These are phyloP conservation scores for Aspergillus leporis DNA, from an alignment of 495 filamentous ascomycete species.

Conservation along the genomic window DNA sequence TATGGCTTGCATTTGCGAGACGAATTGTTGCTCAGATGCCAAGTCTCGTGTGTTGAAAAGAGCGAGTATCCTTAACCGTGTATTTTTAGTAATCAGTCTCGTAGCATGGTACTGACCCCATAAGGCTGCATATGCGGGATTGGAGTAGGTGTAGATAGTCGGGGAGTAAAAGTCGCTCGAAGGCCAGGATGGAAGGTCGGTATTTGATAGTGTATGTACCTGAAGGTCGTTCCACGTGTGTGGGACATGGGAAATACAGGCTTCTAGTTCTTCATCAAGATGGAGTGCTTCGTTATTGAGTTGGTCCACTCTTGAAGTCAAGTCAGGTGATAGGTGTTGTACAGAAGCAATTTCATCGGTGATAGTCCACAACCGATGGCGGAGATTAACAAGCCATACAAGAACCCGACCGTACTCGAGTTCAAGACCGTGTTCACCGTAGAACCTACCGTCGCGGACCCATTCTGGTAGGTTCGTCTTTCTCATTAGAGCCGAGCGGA, in stretches of 20 bases:
- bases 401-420: not conserved
- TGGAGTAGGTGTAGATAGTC: not conserved
- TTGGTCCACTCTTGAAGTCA: not conserved
- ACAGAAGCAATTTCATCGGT: not conserved
- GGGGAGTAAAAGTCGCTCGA: not conserved
- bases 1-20: not conserved
- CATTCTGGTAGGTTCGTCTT: not conserved
- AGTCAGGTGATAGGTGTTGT: not conserved
- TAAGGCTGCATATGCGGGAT: not conserved
- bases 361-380: not conserved
- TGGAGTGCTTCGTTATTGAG: not conserved
- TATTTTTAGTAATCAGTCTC: not conserved
- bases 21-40: not conserved
- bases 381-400: not conserved
- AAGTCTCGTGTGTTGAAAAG: not conserved
- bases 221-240: not conserved
- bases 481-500: not conserved
- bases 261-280: not conserved
- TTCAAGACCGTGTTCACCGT: not conserved
- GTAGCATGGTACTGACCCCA: slow-evolving; percentile 2
- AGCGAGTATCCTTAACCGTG: not conserved
- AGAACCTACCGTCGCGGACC: not conserved
- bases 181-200: not conserved
- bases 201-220: not conserved
- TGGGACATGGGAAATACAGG: not conserved